Conservation (phyloP, 1,284 basidiomycete genomes). For the Fomitopsis pinicola region DNA sequence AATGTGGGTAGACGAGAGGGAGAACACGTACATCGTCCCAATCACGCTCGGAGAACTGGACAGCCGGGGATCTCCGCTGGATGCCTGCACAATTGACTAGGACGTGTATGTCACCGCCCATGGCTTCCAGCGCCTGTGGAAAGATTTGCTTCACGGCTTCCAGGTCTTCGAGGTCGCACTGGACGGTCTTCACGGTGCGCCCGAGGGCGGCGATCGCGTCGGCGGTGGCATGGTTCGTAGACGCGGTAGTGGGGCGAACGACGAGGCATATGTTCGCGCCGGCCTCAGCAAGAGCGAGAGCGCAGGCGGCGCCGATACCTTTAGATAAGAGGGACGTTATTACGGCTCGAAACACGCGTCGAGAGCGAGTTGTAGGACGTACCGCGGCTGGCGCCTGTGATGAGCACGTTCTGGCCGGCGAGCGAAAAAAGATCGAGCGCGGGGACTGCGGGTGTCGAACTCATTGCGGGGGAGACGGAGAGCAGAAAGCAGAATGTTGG, state of each 20-base stretch:
- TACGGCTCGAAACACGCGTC: slow-evolving; percentile 15
- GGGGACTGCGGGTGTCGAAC: slow-evolving; percentile 38
- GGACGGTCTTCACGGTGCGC: slow-evolving; percentile 47
- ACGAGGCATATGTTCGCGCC: slow-evolving; percentile 84
- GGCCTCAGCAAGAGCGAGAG: slow-evolving; percentile 69
- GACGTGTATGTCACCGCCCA: slow-evolving; percentile 73
- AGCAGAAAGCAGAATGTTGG: not conserved
- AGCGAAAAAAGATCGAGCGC: slow-evolving; percentile 59
- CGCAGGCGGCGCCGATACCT: slow-evolving; percentile 75
- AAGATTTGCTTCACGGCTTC: slow-evolving; percentile 65
- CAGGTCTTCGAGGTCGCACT: slow-evolving; percentile 75
- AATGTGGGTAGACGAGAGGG: slow-evolving; percentile 3
- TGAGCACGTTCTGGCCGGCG: slow-evolving; percentile 54
- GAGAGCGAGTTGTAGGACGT: slow-evolving; percentile 20
- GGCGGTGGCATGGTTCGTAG: slow-evolving; percentile 53
- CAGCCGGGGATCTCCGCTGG: slow-evolving; percentile 79
- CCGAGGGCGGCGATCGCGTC: slow-evolving; percentile 47
- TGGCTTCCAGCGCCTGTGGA: slow-evolving; percentile 54
- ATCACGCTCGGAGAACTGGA: slow-evolving; percentile 80
- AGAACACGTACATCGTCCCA: slow-evolving; percentile 79
- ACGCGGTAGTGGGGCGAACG: slow-evolving; percentile 44
- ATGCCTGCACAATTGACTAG: slow-evolving; percentile 96
- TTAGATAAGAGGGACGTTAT: slow-evolving; percentile 12
- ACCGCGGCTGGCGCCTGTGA: slow-evolving; percentile 59
- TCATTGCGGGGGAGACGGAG: slow-evolving; percentile 27